Evolutionary conservation across 495 filamentous ascomycete species (phyloP).

Genomic region (Penicillium alfredii): DNA sequence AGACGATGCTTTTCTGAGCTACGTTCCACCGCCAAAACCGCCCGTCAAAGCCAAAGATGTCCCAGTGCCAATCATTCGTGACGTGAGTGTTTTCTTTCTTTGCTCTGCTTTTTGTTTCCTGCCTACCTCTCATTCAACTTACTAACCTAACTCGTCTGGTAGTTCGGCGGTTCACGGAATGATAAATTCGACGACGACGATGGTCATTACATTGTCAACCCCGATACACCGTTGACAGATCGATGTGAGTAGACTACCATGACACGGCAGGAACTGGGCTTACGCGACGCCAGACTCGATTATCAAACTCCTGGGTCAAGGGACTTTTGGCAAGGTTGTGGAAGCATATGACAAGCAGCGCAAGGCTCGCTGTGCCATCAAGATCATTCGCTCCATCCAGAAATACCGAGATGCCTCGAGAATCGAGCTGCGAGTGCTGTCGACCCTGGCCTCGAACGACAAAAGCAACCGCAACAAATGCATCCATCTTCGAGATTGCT

Average conservation of each 20-base stretch:
- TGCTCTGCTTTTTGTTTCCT: conserved; percentile 2
- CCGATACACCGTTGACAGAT: conserved; percentile 75
- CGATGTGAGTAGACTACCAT: conserved; percentile 61
- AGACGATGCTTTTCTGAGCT: conserved; percentile 67
- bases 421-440: conserved; percentile 88
- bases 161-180: conserved; percentile 41
- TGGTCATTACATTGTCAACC: conserved; percentile 88
- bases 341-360: conserved; percentile 76
- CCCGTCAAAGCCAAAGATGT: conserved; percentile 91
- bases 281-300: conserved; percentile 63
- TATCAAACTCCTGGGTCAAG: conserved; percentile 81
- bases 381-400: conserved; percentile 95
- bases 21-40: conserved; percentile 79
- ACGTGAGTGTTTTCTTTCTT: conserved; percentile 57
- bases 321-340: conserved; percentile 97
- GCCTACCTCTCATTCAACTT: too few species aligned
- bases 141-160: conserved; percentile 12
- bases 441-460: conserved; percentile 86
- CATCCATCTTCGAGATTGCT: conserved; percentile 95
- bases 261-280: conserved; percentile 1
- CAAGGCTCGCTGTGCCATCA: conserved; percentile 80
- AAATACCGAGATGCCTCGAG: conserved; percentile 97
- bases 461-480: conserved; percentile 89
- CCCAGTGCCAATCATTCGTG: conserved; percentile 68
- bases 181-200: conserved; percentile 88